These are phyloP conservation scores for Penicillium sp. DNA, from an alignment of 2,329 filamentous ascomycete species.

Conservation along the genomic window DNA sequence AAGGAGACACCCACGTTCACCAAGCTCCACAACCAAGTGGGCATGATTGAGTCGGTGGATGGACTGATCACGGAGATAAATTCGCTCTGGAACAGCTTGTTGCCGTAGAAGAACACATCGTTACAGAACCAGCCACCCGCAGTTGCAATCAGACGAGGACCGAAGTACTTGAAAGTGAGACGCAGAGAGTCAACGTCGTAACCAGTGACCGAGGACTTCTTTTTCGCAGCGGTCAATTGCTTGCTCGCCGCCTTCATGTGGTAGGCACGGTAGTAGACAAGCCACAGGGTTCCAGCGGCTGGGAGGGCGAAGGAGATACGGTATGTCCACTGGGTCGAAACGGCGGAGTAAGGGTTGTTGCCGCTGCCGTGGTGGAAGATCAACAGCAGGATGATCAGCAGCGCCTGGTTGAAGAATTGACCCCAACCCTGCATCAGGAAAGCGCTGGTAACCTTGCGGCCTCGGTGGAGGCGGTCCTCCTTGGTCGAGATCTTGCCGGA, in stretches of 20 bases:
- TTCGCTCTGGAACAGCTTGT: constrained; percentile 92
- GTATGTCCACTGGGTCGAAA: constrained; percentile 86
- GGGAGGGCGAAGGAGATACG: constrained; percentile 90
- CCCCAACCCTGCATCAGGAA: constrained; percentile 99
- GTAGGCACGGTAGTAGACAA: constrained; percentile 92
- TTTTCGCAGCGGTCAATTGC: constrained; percentile 79
- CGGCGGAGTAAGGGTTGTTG: constrained; percentile 72
- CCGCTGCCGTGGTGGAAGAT: constrained; percentile 83
- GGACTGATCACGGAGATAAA: constrained; percentile 83
- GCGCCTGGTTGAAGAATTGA: constrained; percentile 88
- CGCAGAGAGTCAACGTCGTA: constrained; percentile 85
- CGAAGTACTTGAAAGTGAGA: constrained; percentile 78
- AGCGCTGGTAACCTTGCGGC: constrained; percentile 90
- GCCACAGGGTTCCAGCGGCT: constrained; percentile 86
- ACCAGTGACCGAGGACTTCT: constrained; percentile 81
- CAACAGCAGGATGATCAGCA: constrained; percentile 81
- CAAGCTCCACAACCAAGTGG: constrained; percentile 87
- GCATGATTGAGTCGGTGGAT: constrained; percentile 71
- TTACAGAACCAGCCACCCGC: constrained; percentile 92
- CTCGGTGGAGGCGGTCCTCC: constrained; percentile 91
- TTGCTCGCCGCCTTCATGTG: constrained; percentile 90
- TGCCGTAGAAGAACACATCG: constrained; percentile 98
- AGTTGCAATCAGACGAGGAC: constrained; percentile 81
- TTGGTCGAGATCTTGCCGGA: constrained; percentile 83
- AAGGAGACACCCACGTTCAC: constrained; percentile 87